phyloP scores from a whole-genome alignment of 2,329 filamentous ascomycete species.

The Fusarium papillatum region DNA sequence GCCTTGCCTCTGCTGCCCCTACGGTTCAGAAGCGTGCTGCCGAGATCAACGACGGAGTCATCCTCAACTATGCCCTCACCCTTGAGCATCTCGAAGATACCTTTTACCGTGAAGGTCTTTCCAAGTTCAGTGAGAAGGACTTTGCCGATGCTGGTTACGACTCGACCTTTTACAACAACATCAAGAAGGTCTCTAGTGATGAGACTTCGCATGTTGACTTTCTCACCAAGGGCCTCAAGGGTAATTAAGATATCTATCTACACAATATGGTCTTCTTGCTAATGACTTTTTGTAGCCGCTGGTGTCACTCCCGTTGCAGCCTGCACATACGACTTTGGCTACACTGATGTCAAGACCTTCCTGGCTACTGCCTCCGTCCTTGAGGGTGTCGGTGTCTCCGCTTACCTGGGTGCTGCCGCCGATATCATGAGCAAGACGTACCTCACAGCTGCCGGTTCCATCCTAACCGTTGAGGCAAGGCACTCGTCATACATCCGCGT shows the following conservation, averaged over 20 bases:
- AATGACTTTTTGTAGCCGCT: constrained; percentile 40
- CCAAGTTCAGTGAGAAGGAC: constrained; percentile 66
- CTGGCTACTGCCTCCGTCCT: constrained; percentile 74
- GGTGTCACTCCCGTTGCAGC: constrained; percentile 64
- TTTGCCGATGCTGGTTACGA: constrained; percentile 67
- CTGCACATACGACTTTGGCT: constrained; percentile 72
- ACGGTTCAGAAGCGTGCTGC: constrained; percentile 28
- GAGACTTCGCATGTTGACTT: constrained; percentile 50
- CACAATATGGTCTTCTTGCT: background rate
- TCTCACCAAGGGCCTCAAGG: constrained; percentile 34
- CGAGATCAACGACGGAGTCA: constrained; percentile 43
- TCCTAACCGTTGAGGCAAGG: constrained; percentile 73
- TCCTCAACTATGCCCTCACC: constrained; percentile 62
- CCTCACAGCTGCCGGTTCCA: constrained; percentile 72
- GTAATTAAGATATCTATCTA: background rate
- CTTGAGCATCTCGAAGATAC: constrained; percentile 71
- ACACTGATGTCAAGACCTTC: constrained; percentile 69
- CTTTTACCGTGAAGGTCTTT: constrained; percentile 73
- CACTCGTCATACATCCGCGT: constrained; percentile 73
- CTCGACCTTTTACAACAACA: constrained; percentile 67
- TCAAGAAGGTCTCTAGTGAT: constrained; percentile 68
- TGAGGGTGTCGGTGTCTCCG: constrained; percentile 74
- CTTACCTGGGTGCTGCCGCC: constrained; percentile 74
- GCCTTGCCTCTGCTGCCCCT: constrained; percentile 31
- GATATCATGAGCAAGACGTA: constrained; percentile 70